phyloP scores from a whole-genome alignment of 2,329 filamentous ascomycete genomes.

The Hortaea werneckii region DNA sequence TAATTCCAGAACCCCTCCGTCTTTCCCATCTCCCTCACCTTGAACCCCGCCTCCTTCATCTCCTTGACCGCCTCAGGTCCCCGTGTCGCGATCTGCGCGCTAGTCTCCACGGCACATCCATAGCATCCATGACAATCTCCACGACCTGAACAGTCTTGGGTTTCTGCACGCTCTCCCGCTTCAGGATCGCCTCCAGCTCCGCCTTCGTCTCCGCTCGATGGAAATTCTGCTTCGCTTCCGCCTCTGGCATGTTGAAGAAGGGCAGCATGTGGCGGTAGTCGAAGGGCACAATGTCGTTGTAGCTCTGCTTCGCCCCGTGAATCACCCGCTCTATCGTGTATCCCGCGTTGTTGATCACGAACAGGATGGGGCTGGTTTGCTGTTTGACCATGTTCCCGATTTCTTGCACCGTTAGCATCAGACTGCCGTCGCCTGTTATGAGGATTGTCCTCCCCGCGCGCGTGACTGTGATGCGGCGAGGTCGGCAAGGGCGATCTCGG shows the following conservation, averaged over 20 bases:
- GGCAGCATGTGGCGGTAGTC: slow-evolving; percentile 31
- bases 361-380: slow-evolving; percentile 27
- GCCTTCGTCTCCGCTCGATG: slow-evolving; percentile 28
- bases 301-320: slow-evolving; percentile 38
- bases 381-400: slow-evolving; percentile 50
- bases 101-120: slow-evolving; percentile 30
- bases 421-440: slow-evolving; percentile 53
- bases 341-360: slow-evolving; percentile 38
- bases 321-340: slow-evolving; percentile 40
- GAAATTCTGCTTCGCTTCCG: slow-evolving; percentile 22
- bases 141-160: slow-evolving; percentile 29
- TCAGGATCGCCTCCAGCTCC: slow-evolving; percentile 29
- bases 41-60: slow-evolving; percentile 31
- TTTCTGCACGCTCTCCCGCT: slow-evolving; percentile 19
- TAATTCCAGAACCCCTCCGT: slow-evolving; percentile 5
- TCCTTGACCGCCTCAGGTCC: slow-evolving; percentile 25
- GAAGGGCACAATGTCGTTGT: slow-evolving; percentile 42
- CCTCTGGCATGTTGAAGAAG: slow-evolving; percentile 27
- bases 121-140: slow-evolving; percentile 31
- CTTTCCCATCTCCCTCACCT: slow-evolving; percentile 13
- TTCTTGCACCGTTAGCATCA: slow-evolving; percentile 58
- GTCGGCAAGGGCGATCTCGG: slow-evolving; percentile 41
- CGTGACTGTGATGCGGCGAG: slow-evolving; percentile 21
- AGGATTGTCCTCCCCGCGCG: slow-evolving; percentile 51
- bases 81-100: slow-evolving; percentile 26